Base-by-base conservation (phyloP, 306 rosid genomes). In the Lablab purpureus region DNA sequence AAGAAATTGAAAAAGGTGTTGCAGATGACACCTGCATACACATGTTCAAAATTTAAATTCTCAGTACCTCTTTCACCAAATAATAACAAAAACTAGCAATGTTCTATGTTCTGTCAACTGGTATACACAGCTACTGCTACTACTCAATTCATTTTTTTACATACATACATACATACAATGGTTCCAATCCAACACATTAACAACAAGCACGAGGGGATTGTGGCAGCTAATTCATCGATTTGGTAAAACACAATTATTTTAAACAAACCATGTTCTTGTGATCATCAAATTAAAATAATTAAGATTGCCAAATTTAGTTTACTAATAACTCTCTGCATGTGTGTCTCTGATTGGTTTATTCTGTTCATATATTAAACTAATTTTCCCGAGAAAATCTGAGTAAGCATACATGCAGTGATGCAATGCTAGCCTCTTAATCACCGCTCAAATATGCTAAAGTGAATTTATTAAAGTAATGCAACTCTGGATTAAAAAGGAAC, bases 361-460 rank as follows among this genome's bases (percentile, higher is more conserved):
- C 23, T 43, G 10, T 30, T 6, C 60, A 59, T 28, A n/a, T 27
- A 45, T 63, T 59, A 43, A 71, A 50, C 27, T 51, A 32, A 65
- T 67, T 10, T 58, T 79, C 70, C 76, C 76, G 15, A 79, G 37
- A 43, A 69, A 69, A 70, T 70, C 41, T 13, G 51, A 58, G 40
- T 58, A 30, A 46, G 68, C 46, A 30, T 14, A 30, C 76, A 45
- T n/a, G 76, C 76, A 67, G 13, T 18, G 36, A 27, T 11, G 70
- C 60, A 67, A 27, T 41, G 34, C 69, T 28, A 55, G 17, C 23
- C 37, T 67, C 27, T 67, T 67, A 67, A 67, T 43, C 73, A 22
- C 37, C 37, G 37, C 66, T 59, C 18, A 22, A 55, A 22, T 23
- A 59, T 59, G 11, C n/a, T 59, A 22, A 23, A 56, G 60, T 27